These are phyloP conservation scores for Aspergillus japonicus DNA, from an alignment of 2,329 filamentous ascomycete species.

Conservation along the genomic window DNA sequence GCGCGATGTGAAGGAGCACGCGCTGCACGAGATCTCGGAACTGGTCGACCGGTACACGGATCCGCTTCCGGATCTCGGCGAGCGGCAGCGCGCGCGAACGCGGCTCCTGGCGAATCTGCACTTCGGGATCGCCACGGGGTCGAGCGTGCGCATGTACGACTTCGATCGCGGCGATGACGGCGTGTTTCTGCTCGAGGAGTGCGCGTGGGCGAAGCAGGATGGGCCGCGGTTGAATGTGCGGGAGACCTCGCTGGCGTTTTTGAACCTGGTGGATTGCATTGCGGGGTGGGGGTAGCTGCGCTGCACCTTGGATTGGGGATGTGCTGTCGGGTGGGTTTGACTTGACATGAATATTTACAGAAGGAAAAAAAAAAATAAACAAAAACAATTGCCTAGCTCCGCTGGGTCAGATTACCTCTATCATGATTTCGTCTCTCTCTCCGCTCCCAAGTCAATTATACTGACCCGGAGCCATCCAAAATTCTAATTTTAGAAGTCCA, in stretches of 20 bases:
- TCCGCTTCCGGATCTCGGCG: too few relatives aligned
- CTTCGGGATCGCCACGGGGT: not conserved
- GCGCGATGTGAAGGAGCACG: not conserved
- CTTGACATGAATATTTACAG: too few relatives aligned
- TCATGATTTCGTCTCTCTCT: too few relatives aligned
- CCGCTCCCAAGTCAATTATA: too few relatives aligned
- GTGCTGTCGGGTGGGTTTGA: too few relatives aligned
- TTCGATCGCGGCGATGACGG: not conserved
- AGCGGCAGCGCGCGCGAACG: not conserved
- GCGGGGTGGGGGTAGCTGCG: not conserved
- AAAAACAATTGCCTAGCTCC: too few relatives aligned
- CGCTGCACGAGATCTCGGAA: not conserved
- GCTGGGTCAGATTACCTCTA: too few relatives aligned
- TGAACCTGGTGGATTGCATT: not conserved
- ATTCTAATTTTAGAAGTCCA: too few relatives aligned
- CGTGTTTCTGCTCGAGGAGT: not conserved
- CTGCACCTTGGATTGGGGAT: too few relatives aligned
- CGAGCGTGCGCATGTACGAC: not conserved
- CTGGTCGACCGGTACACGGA: not conserved
- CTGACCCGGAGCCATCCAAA: too few relatives aligned
- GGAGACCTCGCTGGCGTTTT: not conserved
- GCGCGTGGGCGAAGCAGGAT: not conserved
- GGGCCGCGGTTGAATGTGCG: not conserved
- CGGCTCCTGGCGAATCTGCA: not conserved
- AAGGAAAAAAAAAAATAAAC: too few relatives aligned